Conservation (phyloP, 2,329 filamentous ascomycete species). For the Trichoderma hamatum region DNA sequence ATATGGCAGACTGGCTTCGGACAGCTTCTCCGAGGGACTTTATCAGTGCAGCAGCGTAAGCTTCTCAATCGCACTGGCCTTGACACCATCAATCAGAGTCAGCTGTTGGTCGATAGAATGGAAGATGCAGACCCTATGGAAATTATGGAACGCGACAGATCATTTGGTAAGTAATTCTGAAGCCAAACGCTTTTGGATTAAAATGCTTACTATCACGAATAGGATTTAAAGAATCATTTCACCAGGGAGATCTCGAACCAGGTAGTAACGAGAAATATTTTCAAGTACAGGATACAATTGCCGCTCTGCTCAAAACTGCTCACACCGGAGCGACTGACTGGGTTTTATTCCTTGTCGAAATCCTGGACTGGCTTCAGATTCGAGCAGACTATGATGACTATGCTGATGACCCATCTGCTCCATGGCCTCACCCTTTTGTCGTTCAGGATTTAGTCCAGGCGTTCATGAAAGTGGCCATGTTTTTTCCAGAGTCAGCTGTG, state of each 20-base stretch:
- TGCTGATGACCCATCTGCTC: slow-evolving; percentile 25
- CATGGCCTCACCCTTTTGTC: slow-evolving; percentile 36
- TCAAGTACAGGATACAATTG: slow-evolving; percentile 31
- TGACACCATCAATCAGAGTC: background rate
- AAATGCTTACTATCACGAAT: background rate
- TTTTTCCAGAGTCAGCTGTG: slow-evolving; percentile 31
- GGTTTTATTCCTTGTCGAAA: slow-evolving; percentile 33
- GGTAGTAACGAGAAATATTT: slow-evolving; percentile 30
- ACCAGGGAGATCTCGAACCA: slow-evolving; percentile 36
- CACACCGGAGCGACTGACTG: slow-evolving; percentile 31
- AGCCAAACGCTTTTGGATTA: background rate
- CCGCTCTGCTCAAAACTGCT: slow-evolving; percentile 26
- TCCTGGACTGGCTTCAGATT: slow-evolving; percentile 33
- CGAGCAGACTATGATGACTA: slow-evolving; percentile 31
- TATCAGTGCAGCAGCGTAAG: background rate
- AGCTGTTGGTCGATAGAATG: slow-evolving; percentile 22
- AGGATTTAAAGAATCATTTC: slow-evolving; percentile 36
- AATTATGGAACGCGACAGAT: slow-evolving; percentile 35
- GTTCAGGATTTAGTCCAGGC: slow-evolving; percentile 34
- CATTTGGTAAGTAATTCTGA: slow-evolving; percentile 29
- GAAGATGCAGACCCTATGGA: slow-evolving; percentile 29
- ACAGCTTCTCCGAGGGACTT: slow-evolving; percentile 24
- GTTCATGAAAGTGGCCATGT: slow-evolving; percentile 35
- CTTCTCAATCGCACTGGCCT: slow-evolving; percentile 23
- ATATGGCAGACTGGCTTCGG: slow-evolving; percentile 33